These are phyloP conservation scores for Exophiala sp. DNA, from an alignment of 2,329 filamentous ascomycete species.

Conservation along the genomic window DNA sequence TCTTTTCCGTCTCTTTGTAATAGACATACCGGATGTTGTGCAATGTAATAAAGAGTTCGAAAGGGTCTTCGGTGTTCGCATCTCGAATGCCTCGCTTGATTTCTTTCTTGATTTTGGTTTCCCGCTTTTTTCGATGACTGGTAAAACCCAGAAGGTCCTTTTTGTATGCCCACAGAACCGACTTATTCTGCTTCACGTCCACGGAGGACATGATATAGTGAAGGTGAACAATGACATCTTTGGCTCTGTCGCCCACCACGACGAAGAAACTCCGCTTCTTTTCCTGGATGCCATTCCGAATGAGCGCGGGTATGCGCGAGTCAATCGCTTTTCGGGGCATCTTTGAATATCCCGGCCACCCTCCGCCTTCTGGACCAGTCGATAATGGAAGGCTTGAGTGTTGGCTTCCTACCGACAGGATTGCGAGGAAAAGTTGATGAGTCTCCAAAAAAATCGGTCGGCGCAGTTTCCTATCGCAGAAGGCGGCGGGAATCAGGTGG, in stretches of 20 bases:
- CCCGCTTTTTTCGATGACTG: constrained; percentile 94
- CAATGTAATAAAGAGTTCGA: constrained; percentile 92
- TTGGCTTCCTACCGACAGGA: not conserved
- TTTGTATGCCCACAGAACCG: constrained; percentile 97
- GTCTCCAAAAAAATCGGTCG: constrained; percentile 20
- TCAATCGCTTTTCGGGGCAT: constrained; percentile 58
- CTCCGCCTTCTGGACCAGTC: constrained; percentile 9
- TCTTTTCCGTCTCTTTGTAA: constrained; percentile 99
- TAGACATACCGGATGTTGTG: constrained; percentile 98
- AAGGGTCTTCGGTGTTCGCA: constrained; percentile 85
- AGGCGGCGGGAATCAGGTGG: not conserved
- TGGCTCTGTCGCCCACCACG: constrained; percentile 85
- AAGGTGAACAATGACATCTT: constrained; percentile 92
- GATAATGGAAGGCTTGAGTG: not conserved
- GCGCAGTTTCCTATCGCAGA: constrained; percentile 11
- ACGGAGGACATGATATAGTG: constrained; percentile 89
- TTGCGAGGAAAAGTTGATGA: constrained; percentile 5
- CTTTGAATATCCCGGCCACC: constrained; percentile 21
- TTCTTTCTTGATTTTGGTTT: constrained; percentile 97
- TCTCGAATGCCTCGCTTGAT: constrained; percentile 92
- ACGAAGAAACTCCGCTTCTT: constrained; percentile 99
- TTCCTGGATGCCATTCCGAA: constrained; percentile 82
- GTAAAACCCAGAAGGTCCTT: constrained; percentile 93
- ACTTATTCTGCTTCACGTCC: constrained; percentile 92
- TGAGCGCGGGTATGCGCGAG: constrained; percentile 82